These are phyloP conservation scores for Berkeleyomyces rouxiae DNA, from an alignment of 2,329 filamentous ascomycete genomes.

Conservation along the genomic window DNA sequence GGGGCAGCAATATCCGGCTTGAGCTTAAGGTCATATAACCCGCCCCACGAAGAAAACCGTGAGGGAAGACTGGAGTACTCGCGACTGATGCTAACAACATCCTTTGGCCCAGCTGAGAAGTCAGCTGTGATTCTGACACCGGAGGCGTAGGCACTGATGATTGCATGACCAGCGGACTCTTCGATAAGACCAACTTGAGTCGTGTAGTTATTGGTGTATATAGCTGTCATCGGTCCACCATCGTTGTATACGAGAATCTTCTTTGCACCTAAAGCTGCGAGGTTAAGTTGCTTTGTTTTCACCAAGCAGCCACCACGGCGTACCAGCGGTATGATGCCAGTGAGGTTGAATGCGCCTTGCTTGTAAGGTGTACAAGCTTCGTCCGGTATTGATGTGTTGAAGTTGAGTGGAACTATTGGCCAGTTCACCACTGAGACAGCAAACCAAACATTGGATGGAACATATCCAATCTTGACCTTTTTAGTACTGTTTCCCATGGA, in stretches of 20 bases:
- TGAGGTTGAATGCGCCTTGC: slow-evolving; percentile 15
- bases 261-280: slow-evolving; percentile 17
- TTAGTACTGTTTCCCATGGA: background rate
- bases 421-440: background rate
- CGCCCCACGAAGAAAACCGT: slow-evolving; percentile 34
- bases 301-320: slow-evolving; percentile 22
- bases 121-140: slow-evolving; percentile 26
- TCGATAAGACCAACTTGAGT: slow-evolving; percentile 15
- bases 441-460: slow-evolving; percentile 6
- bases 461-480: slow-evolving; percentile 6
- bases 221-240: slow-evolving; percentile 10
- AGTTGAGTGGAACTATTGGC: slow-evolving; percentile 28
- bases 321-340: slow-evolving; percentile 17
- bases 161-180: slow-evolving; percentile 16
- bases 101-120: slow-evolving; percentile 20
- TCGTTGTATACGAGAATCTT: slow-evolving; percentile 25
- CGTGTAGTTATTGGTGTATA: slow-evolving; percentile 7
- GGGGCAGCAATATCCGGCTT: slow-evolving; percentile 35
- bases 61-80: slow-evolving; percentile 26
- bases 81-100: slow-evolving; percentile 18
- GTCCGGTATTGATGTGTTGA: slow-evolving; percentile 17
- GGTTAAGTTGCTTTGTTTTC: slow-evolving; percentile 18
- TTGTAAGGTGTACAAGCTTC: slow-evolving; percentile 20
- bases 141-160: slow-evolving; percentile 18
- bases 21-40: slow-evolving; percentile 32